Conservation (phyloP, 805 yeast species). For the Candida chilensis region DNA sequence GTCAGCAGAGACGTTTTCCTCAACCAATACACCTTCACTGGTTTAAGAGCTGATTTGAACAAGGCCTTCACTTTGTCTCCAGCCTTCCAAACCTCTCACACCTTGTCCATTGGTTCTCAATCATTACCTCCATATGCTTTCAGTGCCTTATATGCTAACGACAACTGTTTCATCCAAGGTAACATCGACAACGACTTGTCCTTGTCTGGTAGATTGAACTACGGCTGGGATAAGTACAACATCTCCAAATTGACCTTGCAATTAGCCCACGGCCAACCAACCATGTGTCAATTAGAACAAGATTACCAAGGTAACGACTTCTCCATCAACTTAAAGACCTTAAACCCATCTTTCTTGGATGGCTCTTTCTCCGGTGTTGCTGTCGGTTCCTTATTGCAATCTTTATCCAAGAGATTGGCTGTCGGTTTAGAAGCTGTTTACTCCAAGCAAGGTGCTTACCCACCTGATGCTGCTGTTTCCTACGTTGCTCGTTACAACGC, state of each 20-base stretch:
- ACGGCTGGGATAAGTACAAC: slow-evolving; percentile 78
- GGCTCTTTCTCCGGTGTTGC: slow-evolving; percentile 85
- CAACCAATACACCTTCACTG: slow-evolving; percentile 85
- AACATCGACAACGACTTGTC: slow-evolving; percentile 81
- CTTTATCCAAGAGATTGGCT: slow-evolving; percentile 74
- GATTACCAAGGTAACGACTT: slow-evolving; percentile 88
- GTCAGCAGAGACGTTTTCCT: slow-evolving; percentile 90
- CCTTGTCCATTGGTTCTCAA: slow-evolving; percentile 81
- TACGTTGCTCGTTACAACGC: slow-evolving; percentile 86
- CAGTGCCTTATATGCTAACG: slow-evolving; percentile 82
- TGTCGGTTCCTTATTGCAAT: slow-evolving; percentile 85
- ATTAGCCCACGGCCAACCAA: slow-evolving; percentile 79
- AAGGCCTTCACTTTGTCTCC: slow-evolving; percentile 89
- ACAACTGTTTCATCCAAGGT: slow-evolving; percentile 82
- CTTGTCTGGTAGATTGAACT: slow-evolving; percentile 81
- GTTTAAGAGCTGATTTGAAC: slow-evolving; percentile 92
- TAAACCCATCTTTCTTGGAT: slow-evolving; percentile 76
- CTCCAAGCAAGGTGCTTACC: slow-evolving; percentile 60
- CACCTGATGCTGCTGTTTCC: slow-evolving; percentile 88
- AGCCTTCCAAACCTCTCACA: slow-evolving; percentile 93
- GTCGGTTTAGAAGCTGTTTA: slow-evolving; percentile 91
- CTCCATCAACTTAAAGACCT: slow-evolving; percentile 79
- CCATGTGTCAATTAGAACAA: slow-evolving; percentile 94
- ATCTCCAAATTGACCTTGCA: slow-evolving; percentile 82
- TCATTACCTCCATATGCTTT: slow-evolving; percentile 86